A percentile compares a stretch with the other conserved stretches of the same genome.
phyloP scores from a whole-genome alignment of 2,329 filamentous ascomycete genomes.

The Trichoderma sp. region DNA sequence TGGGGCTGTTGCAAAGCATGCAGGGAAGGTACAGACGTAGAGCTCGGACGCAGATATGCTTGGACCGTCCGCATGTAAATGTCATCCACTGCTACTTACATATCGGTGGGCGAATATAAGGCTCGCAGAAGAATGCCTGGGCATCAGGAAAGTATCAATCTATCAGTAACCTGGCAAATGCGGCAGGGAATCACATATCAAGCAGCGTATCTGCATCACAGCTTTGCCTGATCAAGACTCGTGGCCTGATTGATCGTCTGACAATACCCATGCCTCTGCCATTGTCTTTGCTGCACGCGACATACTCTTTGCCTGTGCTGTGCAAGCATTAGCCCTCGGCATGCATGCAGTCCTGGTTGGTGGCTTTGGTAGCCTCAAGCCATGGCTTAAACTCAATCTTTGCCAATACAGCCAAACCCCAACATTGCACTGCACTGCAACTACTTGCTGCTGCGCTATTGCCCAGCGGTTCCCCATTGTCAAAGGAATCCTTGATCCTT shows the following conservation, averaged over 20 bases:
- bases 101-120: not conserved
- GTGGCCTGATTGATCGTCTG: slow-evolving; percentile 3
- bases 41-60: not conserved
- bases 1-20: not conserved
- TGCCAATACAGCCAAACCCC: slow-evolving; percentile 1
- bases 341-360: not conserved
- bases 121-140: not conserved
- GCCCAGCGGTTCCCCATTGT: not conserved
- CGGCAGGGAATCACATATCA: not conserved
- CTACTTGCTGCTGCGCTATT: not conserved
- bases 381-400: slow-evolving; percentile 11
- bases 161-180: not conserved
- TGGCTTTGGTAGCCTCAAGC: slow-evolving; percentile 12
- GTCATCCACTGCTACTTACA: not conserved
- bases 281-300: not conserved
- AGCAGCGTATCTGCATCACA: not conserved
- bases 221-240: not conserved
- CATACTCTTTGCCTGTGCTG: not conserved
- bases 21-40: not conserved
- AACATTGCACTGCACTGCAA: not conserved
- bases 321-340: not conserved
- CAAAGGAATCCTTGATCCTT: not conserved
- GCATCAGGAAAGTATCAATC: not conserved
- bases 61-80: not conserved
- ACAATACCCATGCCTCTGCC: not conserved